Evolutionary conservation across 2,329 filamentous ascomycete species (phyloP), one percentile per base, ranked within the genome.

Genomic region (Arthroderma sp.): DNA sequence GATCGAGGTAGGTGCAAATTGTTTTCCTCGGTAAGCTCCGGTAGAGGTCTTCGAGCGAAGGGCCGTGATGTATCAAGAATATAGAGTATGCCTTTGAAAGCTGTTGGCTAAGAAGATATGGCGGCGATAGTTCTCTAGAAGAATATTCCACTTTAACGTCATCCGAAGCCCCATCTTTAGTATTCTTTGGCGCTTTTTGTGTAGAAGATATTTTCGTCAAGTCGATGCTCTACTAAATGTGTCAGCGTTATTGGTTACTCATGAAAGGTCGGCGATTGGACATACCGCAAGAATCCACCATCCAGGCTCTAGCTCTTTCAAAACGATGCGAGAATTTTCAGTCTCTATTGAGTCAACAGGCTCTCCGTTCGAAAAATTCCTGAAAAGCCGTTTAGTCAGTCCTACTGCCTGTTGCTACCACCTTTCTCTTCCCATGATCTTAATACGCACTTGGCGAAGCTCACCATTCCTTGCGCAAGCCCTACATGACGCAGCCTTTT

Each of bases 381-480:
- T 86, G n/a, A 66, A 15, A 53, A 19, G 35, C 17, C 35, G 23
- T 19, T 47, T 33, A 54, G 56, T 49, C 35, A 47, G 6, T 37
- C 3, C 13, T 11, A 5, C 21, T 28, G 54, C 9, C 21, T 25
- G 39, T 5, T 35, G 37, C 19, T 13, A n/a, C n/a, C n/a, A n/a
- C 15, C 13, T 31, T 31, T 55, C 25, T 19, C 4, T 51, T 44
- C n/a, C 35, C n/a, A 51, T 38, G 33, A 39, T 54, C 19, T 54
- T 41, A 55, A 57, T 61, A 65, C 73, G 60, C 73, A 84, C 81
- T 78, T 81, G 63, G 88, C 87, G 74, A 98, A 98, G 69, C 85
- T 87, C 59, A 95, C 86, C 86, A 97, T 95, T 68, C 91, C 93
- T 75, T 98, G 93, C 41, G 93, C 93, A 61, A 98, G 82, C 38